Conservation (phyloP, 1,284 basidiomycete species). For the Ustilago hordei region DNA sequence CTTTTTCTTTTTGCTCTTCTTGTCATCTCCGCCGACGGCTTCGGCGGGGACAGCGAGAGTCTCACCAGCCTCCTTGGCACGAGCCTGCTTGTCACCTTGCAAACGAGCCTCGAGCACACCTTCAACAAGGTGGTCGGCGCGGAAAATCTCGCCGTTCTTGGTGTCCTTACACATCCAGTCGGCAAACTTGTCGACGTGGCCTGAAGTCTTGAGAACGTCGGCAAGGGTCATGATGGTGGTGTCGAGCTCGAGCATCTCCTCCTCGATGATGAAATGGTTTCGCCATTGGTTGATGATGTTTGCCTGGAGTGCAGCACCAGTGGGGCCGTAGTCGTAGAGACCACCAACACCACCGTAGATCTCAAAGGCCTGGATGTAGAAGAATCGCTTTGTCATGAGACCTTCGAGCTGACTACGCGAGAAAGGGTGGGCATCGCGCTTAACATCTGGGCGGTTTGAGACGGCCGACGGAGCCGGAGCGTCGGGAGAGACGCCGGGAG, state of each 20-base stretch:
- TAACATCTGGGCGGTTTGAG: slow-evolving; percentile 54
- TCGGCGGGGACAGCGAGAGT: slow-evolving; percentile 27
- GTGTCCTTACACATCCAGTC: slow-evolving; percentile 99
- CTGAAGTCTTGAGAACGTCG: slow-evolving; percentile 95
- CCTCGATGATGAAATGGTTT: slow-evolving; percentile 97
- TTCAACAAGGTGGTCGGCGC: slow-evolving; percentile 97
- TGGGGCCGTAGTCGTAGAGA: slow-evolving; percentile 78
- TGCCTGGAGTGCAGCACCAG: slow-evolving; percentile 93
- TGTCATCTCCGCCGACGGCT: slow-evolving; percentile 68
- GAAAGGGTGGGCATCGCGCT: slow-evolving; percentile 79
- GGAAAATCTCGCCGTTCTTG: slow-evolving; percentile 93
- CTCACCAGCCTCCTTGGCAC: slow-evolving; percentile 71
- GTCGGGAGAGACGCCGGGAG: slow-evolving; percentile 37
- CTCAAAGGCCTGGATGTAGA: slow-evolving; percentile 97
- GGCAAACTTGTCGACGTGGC: slow-evolving; percentile 97
- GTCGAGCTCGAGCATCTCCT: slow-evolving; percentile 98
- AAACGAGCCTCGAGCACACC: slow-evolving; percentile 89
- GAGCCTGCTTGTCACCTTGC: slow-evolving; percentile 91
- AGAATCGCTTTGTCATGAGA: slow-evolving; percentile 90
- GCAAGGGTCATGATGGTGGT: slow-evolving; percentile 97
- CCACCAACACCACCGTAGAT: slow-evolving; percentile 99
- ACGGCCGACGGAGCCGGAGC: slow-evolving; percentile 48
- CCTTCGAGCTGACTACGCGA: slow-evolving; percentile 89
- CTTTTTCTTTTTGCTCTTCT: slow-evolving; percentile 83
- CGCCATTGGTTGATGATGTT: slow-evolving; percentile 98